Conservation (phyloP, 768 basidiomycete species). For the Sutorius australiensis region DNA sequence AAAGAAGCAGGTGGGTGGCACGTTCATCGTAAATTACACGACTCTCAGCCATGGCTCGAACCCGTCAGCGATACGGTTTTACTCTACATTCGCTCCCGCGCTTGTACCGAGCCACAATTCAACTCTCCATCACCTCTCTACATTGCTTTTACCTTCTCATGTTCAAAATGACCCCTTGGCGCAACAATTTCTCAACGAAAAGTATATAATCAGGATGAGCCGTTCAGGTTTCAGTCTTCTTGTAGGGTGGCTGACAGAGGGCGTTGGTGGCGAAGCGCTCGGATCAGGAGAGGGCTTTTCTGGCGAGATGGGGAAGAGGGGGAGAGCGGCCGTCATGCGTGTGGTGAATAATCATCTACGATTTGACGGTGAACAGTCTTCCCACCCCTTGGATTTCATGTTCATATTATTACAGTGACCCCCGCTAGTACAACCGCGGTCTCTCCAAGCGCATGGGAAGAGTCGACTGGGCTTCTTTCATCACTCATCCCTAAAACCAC, state of each 20-base stretch:
- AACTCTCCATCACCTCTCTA: slow-evolving; percentile 74
- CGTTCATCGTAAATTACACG: not conserved
- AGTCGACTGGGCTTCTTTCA: slow-evolving; percentile 78
- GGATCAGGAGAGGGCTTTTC: slow-evolving; percentile 77
- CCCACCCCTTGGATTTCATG: slow-evolving; percentile 8
- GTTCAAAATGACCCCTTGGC: slow-evolving; percentile 80
- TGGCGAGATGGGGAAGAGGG: slow-evolving; percentile 78
- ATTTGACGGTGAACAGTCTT: slow-evolving; percentile 67
- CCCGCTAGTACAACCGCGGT: slow-evolving; percentile 63
- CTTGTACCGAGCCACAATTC: slow-evolving; percentile 62
- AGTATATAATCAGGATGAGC: slow-evolving; percentile 87
- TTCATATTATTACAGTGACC: slow-evolving; percentile 50
- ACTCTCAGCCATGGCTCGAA: slow-evolving; percentile 10
- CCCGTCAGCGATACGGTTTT: slow-evolving; percentile 67
- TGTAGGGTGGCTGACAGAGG: slow-evolving; percentile 95
- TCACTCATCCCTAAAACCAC: slow-evolving; percentile 66
- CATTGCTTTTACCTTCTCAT: slow-evolving; percentile 77
- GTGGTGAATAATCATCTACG: slow-evolving; percentile 92
- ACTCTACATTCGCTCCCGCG: slow-evolving; percentile 62
- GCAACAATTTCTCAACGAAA: slow-evolving; percentile 82
- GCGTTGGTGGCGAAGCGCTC: slow-evolving; percentile 78
- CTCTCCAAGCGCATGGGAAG: slow-evolving; percentile 71
- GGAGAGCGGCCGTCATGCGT: slow-evolving; percentile 85
- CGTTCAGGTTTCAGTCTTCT: slow-evolving; percentile 89
- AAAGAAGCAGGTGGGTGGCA: slow-evolving; percentile 74